Evolutionary conservation across 371 early-diverging fungal species (phyloP), one percentile per base, ranked within the genome.

Genomic region (Mucor irregularis): DNA sequence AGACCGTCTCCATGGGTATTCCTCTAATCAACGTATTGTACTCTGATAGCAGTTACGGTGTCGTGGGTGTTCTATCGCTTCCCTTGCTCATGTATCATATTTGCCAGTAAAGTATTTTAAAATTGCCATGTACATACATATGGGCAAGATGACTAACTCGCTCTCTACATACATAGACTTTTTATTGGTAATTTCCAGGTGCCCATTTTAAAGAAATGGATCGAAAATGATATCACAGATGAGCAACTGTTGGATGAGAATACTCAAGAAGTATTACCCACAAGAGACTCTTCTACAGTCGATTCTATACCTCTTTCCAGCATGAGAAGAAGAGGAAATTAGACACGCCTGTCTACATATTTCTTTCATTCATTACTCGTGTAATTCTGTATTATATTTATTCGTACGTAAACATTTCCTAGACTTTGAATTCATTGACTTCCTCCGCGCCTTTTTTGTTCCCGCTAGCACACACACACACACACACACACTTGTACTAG

Each of bases 11-110:
- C 0, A 79, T 89, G 80, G 91, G 91, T 28, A 84, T 89, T 21
- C 89, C 89, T 0, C 69, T 90, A 56, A 87, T 90, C 74, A 86
- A 87, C 56, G 83, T 89, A n/a, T 54, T 90, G 38, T 90, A 86
- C 58, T 49, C 62, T 5, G 59, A 62, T 22, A 65, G 53, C 16
- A 65, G 78, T 35, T 65, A 65, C 21, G 79, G 74, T 42, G 42
- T 75, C 19, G 77, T 86, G 4, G 91, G 89, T 16, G 70, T 89
- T 6, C 55, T 87, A 34, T 76, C 84, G 1, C 67, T 86, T 0
- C 91, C 91, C 3, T 61, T 89, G 14, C 61, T 90, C 30, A 73
- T 89, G 68, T 90, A 90, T 56, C 89, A 89, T 57, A 85, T 88
- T 33, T 79, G 73, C 37, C 90, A 90, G 68, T 74, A 87, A 42